These are phyloP conservation scores for Venturia carpophila DNA, from an alignment of 2,329 filamentous ascomycete species.

Conservation along the genomic window DNA sequence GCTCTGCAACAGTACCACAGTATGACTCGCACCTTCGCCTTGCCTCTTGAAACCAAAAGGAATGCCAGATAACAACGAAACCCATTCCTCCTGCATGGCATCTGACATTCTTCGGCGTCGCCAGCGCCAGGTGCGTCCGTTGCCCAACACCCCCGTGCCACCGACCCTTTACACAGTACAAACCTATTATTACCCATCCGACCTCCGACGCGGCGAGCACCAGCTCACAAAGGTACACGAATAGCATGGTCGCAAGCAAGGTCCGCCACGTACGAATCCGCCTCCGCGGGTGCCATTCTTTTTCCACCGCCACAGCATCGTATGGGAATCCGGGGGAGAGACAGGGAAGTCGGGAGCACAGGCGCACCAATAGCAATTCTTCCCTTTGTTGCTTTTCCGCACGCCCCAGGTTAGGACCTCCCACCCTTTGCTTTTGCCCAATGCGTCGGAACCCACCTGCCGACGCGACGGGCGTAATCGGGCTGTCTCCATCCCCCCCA, in stretches of 20 bases:
- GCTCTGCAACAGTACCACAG: neutral
- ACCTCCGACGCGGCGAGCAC: neutral
- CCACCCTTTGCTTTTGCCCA: constrained; percentile 10
- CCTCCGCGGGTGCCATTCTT: neutral
- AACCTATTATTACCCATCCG: neutral
- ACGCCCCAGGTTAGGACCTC: neutral
- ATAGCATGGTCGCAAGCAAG: neutral
- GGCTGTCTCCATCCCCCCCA: neutral
- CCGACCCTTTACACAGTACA: neutral
- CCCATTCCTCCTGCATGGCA: neutral
- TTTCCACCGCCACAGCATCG: constrained; percentile 2
- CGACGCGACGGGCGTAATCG: neutral
- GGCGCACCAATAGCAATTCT: neutral
- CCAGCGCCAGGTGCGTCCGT: neutral
- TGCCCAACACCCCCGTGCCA: neutral
- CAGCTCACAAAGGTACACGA: neutral
- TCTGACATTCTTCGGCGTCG: too few relatives aligned
- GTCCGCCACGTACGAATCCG: constrained; percentile 5
- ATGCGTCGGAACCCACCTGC: constrained; percentile 4
- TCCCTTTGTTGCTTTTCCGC: neutral
- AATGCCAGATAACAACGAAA: neutral
- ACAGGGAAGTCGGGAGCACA: neutral
- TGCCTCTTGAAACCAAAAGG: neutral
- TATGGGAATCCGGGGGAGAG: constrained; percentile 1
- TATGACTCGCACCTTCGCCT: constrained; percentile 6